A percentile compares a stretch with the other conserved stretches of the same genome.
Evolutionary conservation across 306 rosid species (phyloP).

Genomic region (Oemleria cerasiformis): DNA sequence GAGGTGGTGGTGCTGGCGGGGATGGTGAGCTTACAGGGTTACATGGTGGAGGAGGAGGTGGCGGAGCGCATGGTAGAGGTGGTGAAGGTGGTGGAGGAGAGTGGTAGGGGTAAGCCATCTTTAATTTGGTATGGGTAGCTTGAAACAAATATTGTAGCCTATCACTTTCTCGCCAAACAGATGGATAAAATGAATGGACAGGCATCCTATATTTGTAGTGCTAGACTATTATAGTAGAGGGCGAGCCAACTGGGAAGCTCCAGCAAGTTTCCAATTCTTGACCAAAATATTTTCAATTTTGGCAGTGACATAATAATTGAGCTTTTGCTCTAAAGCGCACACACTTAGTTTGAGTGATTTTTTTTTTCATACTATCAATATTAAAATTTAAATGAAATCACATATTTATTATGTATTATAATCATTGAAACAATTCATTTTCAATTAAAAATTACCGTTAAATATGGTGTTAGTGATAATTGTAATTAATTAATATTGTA

Average conservation of each 20-base stretch:
- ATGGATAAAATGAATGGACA: slow-evolving; percentile 2
- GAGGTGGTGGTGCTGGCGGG: slow-evolving; percentile 28
- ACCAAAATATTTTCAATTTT: too few relatives aligned
- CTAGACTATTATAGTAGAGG: not conserved
- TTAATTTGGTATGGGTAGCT: not conserved
- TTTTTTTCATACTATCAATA: too few relatives aligned
- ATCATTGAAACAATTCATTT: too few relatives aligned
- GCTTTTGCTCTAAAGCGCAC: not conserved
- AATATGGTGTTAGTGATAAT: too few relatives aligned
- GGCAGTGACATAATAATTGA: slow-evolving; percentile 11
- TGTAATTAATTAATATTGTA: not conserved
- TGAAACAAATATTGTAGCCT: not conserved
- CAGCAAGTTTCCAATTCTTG: not conserved
- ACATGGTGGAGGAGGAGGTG: slow-evolving; percentile 12
- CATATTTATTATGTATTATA: too few relatives aligned
- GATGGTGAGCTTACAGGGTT: slow-evolving; percentile 16
- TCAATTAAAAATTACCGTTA: too few relatives aligned
- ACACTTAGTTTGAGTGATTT: not conserved
- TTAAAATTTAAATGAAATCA: not conserved
- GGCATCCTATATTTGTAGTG: slow-evolving; percentile 30
- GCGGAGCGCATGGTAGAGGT: slow-evolving; percentile 18
- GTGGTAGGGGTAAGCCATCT: slow-evolving; percentile 35
- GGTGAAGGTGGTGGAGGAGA: slow-evolving; percentile 43
- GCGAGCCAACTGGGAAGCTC: not conserved
- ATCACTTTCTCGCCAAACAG: not conserved